phyloP scores from a whole-genome alignment of 768 basidiomycete genomes.

The Lactarius hengduanensis region DNA sequence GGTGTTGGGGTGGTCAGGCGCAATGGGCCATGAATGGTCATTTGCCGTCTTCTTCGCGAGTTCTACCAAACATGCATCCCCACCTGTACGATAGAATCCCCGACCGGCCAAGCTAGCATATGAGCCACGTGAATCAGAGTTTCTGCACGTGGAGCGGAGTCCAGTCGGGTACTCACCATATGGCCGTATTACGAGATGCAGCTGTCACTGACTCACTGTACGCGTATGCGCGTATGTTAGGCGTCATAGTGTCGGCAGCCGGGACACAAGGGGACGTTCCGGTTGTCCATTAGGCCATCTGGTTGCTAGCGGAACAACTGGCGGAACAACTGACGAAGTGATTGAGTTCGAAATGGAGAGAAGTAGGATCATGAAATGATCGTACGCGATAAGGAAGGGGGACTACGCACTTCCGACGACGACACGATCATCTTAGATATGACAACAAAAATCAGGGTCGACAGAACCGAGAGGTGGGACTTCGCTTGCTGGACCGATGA shows the following conservation, averaged over 20 bases:
- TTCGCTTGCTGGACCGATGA: constrained; percentile 15
- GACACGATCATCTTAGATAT: constrained; percentile 56
- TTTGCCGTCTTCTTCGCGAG: constrained; percentile 49
- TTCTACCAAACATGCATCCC: constrained; percentile 50
- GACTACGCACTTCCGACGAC: constrained; percentile 41
- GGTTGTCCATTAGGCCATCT: constrained; percentile 50
- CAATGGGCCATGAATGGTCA: constrained; percentile 54
- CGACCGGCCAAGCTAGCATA: no score
- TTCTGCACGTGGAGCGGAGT: constrained; percentile 3
- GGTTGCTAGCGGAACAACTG: background rate
- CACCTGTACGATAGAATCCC: constrained; percentile 59
- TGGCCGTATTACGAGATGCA: constrained; percentile 28
- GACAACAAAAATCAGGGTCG: constrained; percentile 45
- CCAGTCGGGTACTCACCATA: constrained; percentile 44
- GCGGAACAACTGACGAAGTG: background rate
- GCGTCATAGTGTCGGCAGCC: constrained; percentile 34
- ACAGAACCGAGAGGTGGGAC: constrained; percentile 49
- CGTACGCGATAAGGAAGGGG: constrained; percentile 5
- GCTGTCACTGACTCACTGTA: constrained; percentile 52
- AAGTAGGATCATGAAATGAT: constrained; percentile 15
- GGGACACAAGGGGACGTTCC: constrained; percentile 56
- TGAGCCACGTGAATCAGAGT: background rate
- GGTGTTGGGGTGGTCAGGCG: constrained; percentile 40
- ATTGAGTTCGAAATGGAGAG: constrained; percentile 1
- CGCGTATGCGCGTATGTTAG: constrained; percentile 34